A percentile compares a stretch with the other conserved stretches of the same genome.
phyloP scores from a whole-genome alignment of 306 rosid genomes.

The Vigna mungo region DNA sequence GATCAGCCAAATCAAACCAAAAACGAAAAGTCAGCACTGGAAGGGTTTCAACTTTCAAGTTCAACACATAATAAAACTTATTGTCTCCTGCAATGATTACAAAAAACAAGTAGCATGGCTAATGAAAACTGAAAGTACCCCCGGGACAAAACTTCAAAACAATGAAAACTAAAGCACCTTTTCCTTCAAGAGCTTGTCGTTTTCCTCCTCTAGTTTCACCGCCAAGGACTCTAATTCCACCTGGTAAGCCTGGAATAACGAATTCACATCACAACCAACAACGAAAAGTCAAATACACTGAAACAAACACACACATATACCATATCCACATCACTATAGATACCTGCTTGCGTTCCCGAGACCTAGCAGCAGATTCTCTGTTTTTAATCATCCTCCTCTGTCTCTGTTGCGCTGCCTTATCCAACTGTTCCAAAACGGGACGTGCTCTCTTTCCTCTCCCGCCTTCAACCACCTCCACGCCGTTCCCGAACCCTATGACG shows the following conservation, averaged over 20 bases:
- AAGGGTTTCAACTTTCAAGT: constrained; percentile 5
- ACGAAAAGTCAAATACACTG: background rate
- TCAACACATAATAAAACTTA: constrained; percentile 1
- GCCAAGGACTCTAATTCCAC: constrained; percentile 84
- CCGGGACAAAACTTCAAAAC: background rate
- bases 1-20: background rate
- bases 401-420: constrained; percentile 56
- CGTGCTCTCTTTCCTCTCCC: constrained; percentile 49
- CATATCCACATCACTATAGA: background rate
- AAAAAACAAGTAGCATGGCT: background rate
- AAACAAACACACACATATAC: background rate
- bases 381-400: constrained; percentile 57
- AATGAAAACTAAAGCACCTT: constrained; percentile 57
- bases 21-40: constrained; percentile 5
- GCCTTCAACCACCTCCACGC: constrained; percentile 53
- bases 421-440: constrained; percentile 50
- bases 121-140: background rate
- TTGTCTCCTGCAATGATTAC: background rate
- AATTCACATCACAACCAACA: constrained; percentile 19
- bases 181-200: constrained; percentile 75
- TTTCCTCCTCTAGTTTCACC: constrained; percentile 81
- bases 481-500: constrained; percentile 68
- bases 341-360: constrained; percentile 58
- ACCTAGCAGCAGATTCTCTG: constrained; percentile 60
- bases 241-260: constrained; percentile 76